phyloP scores from a whole-genome alignment of 2,329 filamentous ascomycete genomes.

The Grosmannia huntii region DNA sequence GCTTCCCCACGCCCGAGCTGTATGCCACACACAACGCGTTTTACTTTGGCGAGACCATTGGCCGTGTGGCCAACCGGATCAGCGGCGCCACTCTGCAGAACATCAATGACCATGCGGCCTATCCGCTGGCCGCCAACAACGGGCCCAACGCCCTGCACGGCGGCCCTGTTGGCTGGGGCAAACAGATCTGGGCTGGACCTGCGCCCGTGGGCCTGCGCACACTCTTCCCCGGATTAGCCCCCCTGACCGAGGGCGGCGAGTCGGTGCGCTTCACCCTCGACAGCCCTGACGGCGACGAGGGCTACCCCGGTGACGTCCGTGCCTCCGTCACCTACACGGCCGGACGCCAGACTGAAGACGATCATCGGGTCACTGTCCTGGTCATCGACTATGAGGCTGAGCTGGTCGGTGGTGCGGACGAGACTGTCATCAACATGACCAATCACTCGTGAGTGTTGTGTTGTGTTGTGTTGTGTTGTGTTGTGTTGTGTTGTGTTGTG shows the following conservation, averaged over 20 bases:
- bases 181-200: constrained; percentile 64
- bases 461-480: too few relatives aligned
- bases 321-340: constrained; percentile 67
- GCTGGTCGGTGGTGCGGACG: constrained; percentile 65
- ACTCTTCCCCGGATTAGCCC: constrained; percentile 32
- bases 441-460: constrained; percentile 65
- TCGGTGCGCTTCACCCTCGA: constrained; percentile 51
- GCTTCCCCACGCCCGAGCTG: constrained; percentile 62
- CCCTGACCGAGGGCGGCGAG: constrained; percentile 46
- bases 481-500: too few relatives aligned
- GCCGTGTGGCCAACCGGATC: constrained; percentile 72
- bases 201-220: constrained; percentile 37
- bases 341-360: constrained; percentile 45
- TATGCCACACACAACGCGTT: constrained; percentile 66
- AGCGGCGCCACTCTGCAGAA: constrained; percentile 54
- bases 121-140: constrained; percentile 63
- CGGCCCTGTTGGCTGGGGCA: constrained; percentile 66
- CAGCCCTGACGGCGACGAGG: constrained; percentile 75
- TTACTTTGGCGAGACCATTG: constrained; percentile 90
- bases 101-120: constrained; percentile 56
- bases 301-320: constrained; percentile 77
- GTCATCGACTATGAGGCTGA: constrained; percentile 84
- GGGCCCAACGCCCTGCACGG: constrained; percentile 65
- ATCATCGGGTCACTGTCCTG: constrained; percentile 56
- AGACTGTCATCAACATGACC: constrained; percentile 85